phyloP scores from a whole-genome alignment of 106 monocot species.

The Platanthera zijinensis region DNA sequence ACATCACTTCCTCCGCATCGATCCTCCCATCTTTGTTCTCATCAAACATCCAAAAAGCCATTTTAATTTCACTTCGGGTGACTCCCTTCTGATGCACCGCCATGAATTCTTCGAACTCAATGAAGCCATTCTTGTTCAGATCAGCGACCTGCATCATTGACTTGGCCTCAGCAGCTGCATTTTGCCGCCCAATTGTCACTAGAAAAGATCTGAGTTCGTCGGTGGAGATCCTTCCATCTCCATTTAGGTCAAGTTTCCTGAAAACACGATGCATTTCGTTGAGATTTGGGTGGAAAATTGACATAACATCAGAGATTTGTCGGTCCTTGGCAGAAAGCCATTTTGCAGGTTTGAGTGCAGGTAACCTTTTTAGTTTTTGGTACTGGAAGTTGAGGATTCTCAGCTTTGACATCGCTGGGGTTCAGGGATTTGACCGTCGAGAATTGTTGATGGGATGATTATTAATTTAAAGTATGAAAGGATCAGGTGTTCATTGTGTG shows the following conservation, averaged over 20 bases:
- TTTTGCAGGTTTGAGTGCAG: slow-evolving; percentile 10
- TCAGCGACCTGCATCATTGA: slow-evolving; percentile 32
- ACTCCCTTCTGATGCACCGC: slow-evolving; percentile 67
- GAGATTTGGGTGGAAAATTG: slow-evolving; percentile 25
- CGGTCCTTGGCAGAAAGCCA: slow-evolving; percentile 28
- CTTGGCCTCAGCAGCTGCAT: slow-evolving; percentile 21
- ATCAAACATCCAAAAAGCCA: slow-evolving; percentile 71
- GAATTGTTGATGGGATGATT: not conserved
- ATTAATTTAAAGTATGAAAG: not conserved
- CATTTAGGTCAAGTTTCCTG: slow-evolving; percentile 36
- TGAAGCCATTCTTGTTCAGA: slow-evolving; percentile 28
- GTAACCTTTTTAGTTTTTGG: slow-evolving; percentile 30
- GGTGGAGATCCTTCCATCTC: slow-evolving; percentile 29
- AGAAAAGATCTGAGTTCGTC: slow-evolving; percentile 34
- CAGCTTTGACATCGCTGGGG: slow-evolving; percentile 7
- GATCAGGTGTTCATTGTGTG: not conserved
- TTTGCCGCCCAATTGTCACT: slow-evolving; percentile 16
- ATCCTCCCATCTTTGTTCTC: slow-evolving; percentile 62
- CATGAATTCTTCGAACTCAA: slow-evolving; percentile 66
- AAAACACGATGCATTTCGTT: slow-evolving; percentile 66
- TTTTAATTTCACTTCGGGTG: slow-evolving; percentile 29
- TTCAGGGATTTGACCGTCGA: not conserved
- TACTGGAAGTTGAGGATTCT: slow-evolving; percentile 26
- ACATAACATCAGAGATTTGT: slow-evolving; percentile 32
- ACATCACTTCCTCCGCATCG: slow-evolving; percentile 43